Evolutionary conservation across 176 grass and related monocot species (phyloP).

Genomic region (maize (Zea mays)): DNA sequence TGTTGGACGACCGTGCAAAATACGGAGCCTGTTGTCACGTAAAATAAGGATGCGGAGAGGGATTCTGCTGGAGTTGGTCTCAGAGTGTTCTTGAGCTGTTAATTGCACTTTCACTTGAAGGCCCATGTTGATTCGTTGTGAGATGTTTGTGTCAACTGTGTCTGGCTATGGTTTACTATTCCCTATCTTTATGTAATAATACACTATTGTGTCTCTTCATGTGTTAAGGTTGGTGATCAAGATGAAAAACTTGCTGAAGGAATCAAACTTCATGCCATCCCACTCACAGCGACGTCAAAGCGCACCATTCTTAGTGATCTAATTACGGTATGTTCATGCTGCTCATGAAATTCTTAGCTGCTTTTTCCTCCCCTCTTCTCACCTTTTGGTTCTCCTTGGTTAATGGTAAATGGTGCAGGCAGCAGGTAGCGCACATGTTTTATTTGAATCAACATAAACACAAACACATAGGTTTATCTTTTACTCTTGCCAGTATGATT

Average conservation of each 20-base stretch:
- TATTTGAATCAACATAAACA: slow-evolving; percentile 11
- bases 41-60: too few species aligned
- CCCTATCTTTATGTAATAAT: slow-evolving; percentile 1
- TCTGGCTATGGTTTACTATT: not conserved
- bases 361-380: not conserved
- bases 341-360: not conserved
- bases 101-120: slow-evolving; percentile 19
- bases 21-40: too few species aligned
- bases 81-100: slow-evolving; percentile 15
- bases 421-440: slow-evolving; percentile 3
- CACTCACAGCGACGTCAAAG: slow-evolving; percentile 77
- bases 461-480: not conserved
- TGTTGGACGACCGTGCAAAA: too few species aligned
- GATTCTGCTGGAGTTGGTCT: not conserved
- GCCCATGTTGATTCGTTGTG: slow-evolving; percentile 1
- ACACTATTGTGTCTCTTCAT: slow-evolving; percentile 24
- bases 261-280: slow-evolving; percentile 91
- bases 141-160: slow-evolving; percentile 3
- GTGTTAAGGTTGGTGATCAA: slow-evolving; percentile 75
- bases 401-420: slow-evolving; percentile 12
- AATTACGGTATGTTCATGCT: slow-evolving; percentile 71
- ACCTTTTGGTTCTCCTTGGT: not conserved
- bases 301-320: slow-evolving; percentile 87
- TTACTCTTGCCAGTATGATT: not conserved
- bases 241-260: slow-evolving; percentile 97